phyloP scores from a whole-genome alignment of 2,329 filamentous ascomycete genomes.

The Fragosphaeria purpurea region DNA sequence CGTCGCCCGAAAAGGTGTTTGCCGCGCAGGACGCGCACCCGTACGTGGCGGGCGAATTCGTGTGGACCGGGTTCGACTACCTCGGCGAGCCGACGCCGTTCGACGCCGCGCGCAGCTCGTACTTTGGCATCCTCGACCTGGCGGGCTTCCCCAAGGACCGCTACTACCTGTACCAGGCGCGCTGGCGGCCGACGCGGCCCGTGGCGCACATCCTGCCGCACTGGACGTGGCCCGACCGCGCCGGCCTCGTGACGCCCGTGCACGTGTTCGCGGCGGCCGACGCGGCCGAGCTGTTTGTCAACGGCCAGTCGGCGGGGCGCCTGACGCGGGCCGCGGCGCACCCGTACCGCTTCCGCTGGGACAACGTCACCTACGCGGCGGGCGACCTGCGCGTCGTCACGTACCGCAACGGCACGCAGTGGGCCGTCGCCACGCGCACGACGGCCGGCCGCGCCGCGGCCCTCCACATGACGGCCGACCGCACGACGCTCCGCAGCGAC shows the following conservation, averaged over 20 bases:
- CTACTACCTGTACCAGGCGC: slow-evolving; percentile 44
- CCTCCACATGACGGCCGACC: slow-evolving; percentile 27
- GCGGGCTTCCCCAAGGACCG: slow-evolving; percentile 48
- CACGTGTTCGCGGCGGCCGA: slow-evolving; percentile 43
- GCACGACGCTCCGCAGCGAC: slow-evolving; percentile 26
- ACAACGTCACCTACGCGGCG: slow-evolving; percentile 36
- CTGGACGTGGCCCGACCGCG: slow-evolving; percentile 41
- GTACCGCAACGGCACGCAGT: slow-evolving; percentile 36
- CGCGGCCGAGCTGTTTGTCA: slow-evolving; percentile 45
- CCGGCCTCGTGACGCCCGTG: slow-evolving; percentile 38
- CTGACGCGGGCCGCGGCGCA: slow-evolving; percentile 18
- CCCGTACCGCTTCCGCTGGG: slow-evolving; percentile 44
- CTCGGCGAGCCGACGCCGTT: slow-evolving; percentile 26
- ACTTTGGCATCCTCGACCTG: slow-evolving; percentile 47
- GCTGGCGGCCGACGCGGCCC: slow-evolving; percentile 37
- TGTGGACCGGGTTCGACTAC: slow-evolving; percentile 23
- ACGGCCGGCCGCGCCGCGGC: slow-evolving; percentile 31
- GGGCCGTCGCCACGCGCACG: slow-evolving; percentile 31
- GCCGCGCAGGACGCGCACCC: slow-evolving; percentile 33
- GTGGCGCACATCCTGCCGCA: slow-evolving; percentile 46
- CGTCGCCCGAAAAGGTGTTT: slow-evolving; percentile 45
- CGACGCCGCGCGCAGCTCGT: slow-evolving; percentile 35
- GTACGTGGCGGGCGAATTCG: slow-evolving; percentile 39
- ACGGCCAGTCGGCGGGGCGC: slow-evolving; percentile 35
- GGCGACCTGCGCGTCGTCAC: slow-evolving; percentile 37